Evolutionary conservation across 2,329 filamentous ascomycete species (phyloP).

Genomic region (Ophiostoma quercus): DNA sequence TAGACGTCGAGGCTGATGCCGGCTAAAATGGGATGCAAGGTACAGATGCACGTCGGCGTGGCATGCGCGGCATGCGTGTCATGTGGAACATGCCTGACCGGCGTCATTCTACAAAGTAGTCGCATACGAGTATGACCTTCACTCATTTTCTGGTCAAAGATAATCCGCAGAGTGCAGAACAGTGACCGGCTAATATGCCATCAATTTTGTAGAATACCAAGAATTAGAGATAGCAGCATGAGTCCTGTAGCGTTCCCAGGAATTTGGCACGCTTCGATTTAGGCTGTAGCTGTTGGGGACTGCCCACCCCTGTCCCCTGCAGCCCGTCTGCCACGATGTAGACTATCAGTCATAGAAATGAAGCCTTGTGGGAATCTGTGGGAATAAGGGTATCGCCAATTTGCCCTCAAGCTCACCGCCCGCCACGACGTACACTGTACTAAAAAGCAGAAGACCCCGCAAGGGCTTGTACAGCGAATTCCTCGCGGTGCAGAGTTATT

Average conservation of each 20-base stretch:
- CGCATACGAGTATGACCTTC: background rate
- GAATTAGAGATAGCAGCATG: background rate
- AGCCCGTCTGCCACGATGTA: background rate
- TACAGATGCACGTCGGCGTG: background rate
- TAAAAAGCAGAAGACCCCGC: background rate
- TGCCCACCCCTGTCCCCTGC: background rate
- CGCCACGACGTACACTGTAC: background rate
- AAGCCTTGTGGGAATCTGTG: conserved; percentile 1
- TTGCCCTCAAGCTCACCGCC: background rate
- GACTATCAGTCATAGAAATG: background rate
- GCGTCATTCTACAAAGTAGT: background rate
- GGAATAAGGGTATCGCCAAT: background rate
- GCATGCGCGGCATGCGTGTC: background rate
- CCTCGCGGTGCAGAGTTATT: background rate
- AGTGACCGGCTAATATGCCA: background rate
- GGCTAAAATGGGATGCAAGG: background rate
- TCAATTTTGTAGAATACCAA: background rate
- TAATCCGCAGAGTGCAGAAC: background rate
- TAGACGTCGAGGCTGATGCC: background rate
- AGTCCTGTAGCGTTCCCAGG: background rate
- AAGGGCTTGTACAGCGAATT: background rate
- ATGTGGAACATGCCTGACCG: background rate
- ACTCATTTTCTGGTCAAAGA: background rate
- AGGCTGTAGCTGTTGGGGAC: background rate
- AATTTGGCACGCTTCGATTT: background rate